A percentile compares a stretch with the other conserved stretches of the same genome.
These are phyloP conservation scores for Antrodiella citrinella DNA, from an alignment of 768 basidiomycete genomes.

Conservation along the genomic window DNA sequence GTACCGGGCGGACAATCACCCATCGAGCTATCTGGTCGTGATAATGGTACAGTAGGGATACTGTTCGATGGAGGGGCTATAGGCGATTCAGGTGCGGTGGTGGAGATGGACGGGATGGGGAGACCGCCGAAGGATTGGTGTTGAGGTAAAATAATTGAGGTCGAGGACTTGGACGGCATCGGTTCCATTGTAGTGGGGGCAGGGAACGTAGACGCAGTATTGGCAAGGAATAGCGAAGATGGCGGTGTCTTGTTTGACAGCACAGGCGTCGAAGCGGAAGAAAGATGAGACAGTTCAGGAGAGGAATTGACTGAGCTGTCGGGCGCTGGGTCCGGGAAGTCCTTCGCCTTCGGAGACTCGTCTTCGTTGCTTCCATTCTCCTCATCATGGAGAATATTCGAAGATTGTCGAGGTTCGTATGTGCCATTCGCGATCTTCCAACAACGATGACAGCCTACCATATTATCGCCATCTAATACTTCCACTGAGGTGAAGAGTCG, in stretches of 20 bases:
- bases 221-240: conserved; percentile 10
- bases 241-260: conserved; percentile 4
- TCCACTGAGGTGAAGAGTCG: conserved; percentile 91
- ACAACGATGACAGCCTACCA: conserved; percentile 87
- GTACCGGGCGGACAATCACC: conserved; percentile 18
- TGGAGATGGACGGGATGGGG: conserved; percentile 49
- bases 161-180: not conserved
- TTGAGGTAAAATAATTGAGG: not conserved
- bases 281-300: not conserved
- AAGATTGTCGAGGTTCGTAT: conserved; percentile 27
- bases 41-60: not conserved
- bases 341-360: not conserved
- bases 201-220: conserved; percentile 14
- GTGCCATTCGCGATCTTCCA: conserved; percentile 85
- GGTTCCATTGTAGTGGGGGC: conserved; percentile 20
- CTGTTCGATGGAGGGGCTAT: conserved; percentile 4
- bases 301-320: not conserved
- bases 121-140: conserved; percentile 27
- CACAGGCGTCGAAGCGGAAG: conserved; percentile 6
- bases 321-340: not conserved
- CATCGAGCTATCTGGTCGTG: not conserved
- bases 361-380: conserved; percentile 8
- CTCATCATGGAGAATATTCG: not conserved
- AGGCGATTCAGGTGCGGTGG: conserved; percentile 37
- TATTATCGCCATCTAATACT: conserved; percentile 87